Conservation (phyloP, 495 filamentous ascomycete species). For the Xylaria grammica region DNA sequence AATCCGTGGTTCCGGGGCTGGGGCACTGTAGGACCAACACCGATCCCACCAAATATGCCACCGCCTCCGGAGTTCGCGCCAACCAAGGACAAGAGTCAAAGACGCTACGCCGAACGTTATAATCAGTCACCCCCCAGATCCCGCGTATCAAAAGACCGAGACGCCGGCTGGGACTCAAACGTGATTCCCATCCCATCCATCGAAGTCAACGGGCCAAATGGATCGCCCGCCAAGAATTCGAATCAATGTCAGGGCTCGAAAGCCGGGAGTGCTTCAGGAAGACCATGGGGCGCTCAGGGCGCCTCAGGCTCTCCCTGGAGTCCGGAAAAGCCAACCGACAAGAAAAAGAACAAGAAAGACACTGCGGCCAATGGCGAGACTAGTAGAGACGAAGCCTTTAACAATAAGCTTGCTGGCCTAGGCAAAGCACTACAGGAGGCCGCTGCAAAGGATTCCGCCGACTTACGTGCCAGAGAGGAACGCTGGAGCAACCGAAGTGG, state of each 20-base stretch:
- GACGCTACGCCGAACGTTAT: neutral
- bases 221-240: neutral
- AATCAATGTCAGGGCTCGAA: neutral
- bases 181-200: slow-evolving; percentile 23
- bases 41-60: slow-evolving; percentile 7
- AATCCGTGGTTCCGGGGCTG: slow-evolving; percentile 30
- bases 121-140: neutral
- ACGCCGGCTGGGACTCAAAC: slow-evolving; percentile 31
- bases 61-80: slow-evolving; percentile 12
- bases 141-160: slow-evolving; percentile 13
- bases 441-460: slow-evolving; percentile 8
- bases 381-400: neutral
- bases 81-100: neutral
- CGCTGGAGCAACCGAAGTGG: slow-evolving; percentile 23
- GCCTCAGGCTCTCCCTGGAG: slow-evolving; percentile 3
- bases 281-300: slow-evolving; percentile 16
- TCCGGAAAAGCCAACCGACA: slow-evolving; percentile 20
- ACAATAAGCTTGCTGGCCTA: neutral
- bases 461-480: slow-evolving; percentile 14
- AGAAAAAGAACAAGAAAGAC: slow-evolving; percentile 18
- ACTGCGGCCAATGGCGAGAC: neutral
- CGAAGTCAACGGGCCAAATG: slow-evolving; percentile 17
- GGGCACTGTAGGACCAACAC: slow-evolving; percentile 26
- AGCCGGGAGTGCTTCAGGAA: slow-evolving; percentile 5
- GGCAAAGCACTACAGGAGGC: slow-evolving; percentile 1